Conservation (phyloP, 345 rosid species). For the Acer yangbiense region DNA sequence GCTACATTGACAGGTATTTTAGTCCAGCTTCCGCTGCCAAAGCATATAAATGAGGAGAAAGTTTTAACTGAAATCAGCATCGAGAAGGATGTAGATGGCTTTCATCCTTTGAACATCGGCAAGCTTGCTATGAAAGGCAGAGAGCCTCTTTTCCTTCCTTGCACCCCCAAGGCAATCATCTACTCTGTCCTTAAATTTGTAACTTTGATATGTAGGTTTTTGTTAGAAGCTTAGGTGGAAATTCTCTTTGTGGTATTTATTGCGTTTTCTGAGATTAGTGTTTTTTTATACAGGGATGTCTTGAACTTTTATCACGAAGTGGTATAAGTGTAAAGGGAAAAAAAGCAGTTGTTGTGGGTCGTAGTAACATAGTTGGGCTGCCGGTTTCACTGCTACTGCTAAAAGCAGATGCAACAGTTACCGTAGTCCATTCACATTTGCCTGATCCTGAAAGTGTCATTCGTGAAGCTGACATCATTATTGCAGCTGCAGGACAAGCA, state of each 20-base stretch:
- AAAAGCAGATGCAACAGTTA: slow-evolving; percentile 93
- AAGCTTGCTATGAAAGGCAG: slow-evolving; percentile 98
- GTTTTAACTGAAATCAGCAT: slow-evolving; percentile 72
- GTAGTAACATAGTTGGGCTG: slow-evolving; percentile 91
- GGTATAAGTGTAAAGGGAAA: slow-evolving; percentile 74
- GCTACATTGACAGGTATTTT: slow-evolving; percentile 62
- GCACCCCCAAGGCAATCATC: slow-evolving; percentile 82
- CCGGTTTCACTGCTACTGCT: slow-evolving; percentile 86
- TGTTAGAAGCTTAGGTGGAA: not conserved
- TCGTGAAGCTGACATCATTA: slow-evolving; percentile 84
- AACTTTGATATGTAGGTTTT: not conserved
- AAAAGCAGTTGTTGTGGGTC: slow-evolving; percentile 83
- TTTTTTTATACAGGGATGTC: slow-evolving; percentile 63
- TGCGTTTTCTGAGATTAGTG: slow-evolving; percentile 11
- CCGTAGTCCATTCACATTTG: slow-evolving; percentile 72
- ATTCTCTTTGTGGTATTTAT: not conserved
- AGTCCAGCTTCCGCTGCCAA: slow-evolving; percentile 92
- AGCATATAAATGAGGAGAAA: slow-evolving; percentile 85
- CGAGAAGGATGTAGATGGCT: slow-evolving; percentile 93
- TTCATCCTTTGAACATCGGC: slow-evolving; percentile 94
- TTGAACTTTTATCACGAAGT: slow-evolving; percentile 81
- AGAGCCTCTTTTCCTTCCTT: slow-evolving; percentile 89
- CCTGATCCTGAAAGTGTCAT: slow-evolving; percentile 64
- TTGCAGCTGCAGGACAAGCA: slow-evolving; percentile 95
- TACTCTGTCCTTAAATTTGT: slow-evolving; percentile 14